A percentile compares a stretch with the other conserved stretches of the same genome.
These are phyloP conservation scores for Pulveroboletus sp. DNA, from an alignment of 768 basidiomycete genomes.

Conservation along the genomic window DNA sequence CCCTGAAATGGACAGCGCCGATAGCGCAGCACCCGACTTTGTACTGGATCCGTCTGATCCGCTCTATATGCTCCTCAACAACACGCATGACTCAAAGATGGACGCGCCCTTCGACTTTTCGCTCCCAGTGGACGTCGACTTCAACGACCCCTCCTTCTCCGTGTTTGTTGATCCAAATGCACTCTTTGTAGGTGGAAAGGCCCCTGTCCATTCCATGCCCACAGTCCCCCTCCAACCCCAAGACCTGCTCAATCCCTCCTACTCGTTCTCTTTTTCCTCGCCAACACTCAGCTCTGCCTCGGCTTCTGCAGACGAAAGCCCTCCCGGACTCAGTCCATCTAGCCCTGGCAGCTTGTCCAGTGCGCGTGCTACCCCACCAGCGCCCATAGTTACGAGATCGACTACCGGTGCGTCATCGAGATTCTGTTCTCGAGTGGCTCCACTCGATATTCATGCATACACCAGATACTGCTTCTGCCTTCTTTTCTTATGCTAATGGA, in stretches of 20 bases:
- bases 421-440: not conserved
- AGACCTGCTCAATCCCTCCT: conserved; percentile 27
- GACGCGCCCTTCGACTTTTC: conserved; percentile 37
- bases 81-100: conserved; percentile 32
- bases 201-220: conserved; percentile 10
- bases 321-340: conserved; percentile 20
- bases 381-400: conserved; percentile 19
- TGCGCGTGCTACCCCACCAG: conserved; percentile 28
- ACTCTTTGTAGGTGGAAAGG: conserved; percentile 41
- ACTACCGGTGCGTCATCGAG: conserved; percentile 13
- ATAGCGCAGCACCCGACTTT: conserved; percentile 33
- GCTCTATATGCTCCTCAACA: conserved; percentile 53
- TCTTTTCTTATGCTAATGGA: conserved; percentile 11
- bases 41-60: conserved; percentile 53
- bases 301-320: conserved; percentile 28
- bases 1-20: conserved; percentile 11
- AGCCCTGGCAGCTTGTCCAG: conserved; percentile 29
- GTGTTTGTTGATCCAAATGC: conserved; percentile 64
- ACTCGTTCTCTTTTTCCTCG: conserved; percentile 42
- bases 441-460: conserved; percentile 13
- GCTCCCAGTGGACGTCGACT: conserved; percentile 57
- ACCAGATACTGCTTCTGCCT: conserved; percentile 19
- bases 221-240: conserved; percentile 24
- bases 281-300: conserved; percentile 32
- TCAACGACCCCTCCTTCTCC: conserved; percentile 39